These are phyloP conservation scores for Abrus precatorius DNA, from an alignment of 306 rosid species.

Conservation along the genomic window DNA sequence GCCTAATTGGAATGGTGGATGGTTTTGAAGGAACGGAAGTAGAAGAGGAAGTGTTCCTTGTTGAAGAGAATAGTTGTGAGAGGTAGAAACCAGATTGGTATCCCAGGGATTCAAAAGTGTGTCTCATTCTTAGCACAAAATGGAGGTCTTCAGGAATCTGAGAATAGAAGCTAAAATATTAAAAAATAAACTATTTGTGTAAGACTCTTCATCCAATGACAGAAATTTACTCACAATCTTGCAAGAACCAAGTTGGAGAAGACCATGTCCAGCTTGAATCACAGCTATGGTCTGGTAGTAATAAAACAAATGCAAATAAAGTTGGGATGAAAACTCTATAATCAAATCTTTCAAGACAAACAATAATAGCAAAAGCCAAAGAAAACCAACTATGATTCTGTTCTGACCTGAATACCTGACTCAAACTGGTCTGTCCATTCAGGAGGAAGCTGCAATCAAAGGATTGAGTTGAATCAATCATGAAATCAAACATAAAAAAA, in stretches of 20 bases:
- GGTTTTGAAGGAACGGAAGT: slow-evolving; percentile 74
- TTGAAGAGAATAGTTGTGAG: slow-evolving; percentile 94
- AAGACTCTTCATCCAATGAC: background rate
- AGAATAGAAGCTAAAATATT: slow-evolving; percentile 36
- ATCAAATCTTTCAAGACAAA: background rate
- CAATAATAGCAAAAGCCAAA: slow-evolving; percentile 35
- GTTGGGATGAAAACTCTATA: slow-evolving; percentile 28
- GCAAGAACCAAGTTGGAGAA: slow-evolving; percentile 98
- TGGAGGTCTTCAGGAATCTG: slow-evolving; percentile 98
- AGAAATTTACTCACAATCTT: slow-evolving; percentile 79
- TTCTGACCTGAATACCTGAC: slow-evolving; percentile 96
- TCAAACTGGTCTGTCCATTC: slow-evolving; percentile 99
- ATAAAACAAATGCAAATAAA: slow-evolving; percentile 41
- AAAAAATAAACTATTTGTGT: slow-evolving; percentile 7
- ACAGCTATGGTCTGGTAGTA: slow-evolving; percentile 92
- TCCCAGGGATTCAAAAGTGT: slow-evolving; percentile 96
- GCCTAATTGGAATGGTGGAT: slow-evolving; percentile 72
- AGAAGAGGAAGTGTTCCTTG: slow-evolving; percentile 74
- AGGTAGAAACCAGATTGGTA: slow-evolving; percentile 96
- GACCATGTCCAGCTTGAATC: slow-evolving; percentile 99
- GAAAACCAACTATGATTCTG: slow-evolving; percentile 42
- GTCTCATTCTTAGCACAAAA: slow-evolving; percentile 98
- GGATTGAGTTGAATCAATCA: slow-evolving; percentile 51
- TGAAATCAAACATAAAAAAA: slow-evolving; percentile 42
- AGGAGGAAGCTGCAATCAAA: slow-evolving; percentile 92